Evolutionary conservation across 352 stramenopile genomes (phyloP).

Genomic region (Phytopythium sindhum): DNA sequence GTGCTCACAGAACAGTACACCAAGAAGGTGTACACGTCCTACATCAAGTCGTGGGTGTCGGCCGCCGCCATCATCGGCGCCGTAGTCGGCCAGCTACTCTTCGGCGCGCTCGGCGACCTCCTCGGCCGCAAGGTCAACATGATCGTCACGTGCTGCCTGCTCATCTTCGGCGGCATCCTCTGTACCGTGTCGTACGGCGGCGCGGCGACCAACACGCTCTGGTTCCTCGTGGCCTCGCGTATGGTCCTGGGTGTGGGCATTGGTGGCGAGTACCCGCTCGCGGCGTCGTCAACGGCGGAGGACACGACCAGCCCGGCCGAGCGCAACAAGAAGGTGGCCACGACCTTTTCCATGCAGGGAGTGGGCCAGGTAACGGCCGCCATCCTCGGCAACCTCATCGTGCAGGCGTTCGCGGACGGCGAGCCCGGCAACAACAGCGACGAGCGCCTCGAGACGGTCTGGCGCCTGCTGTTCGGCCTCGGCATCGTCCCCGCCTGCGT

Average conservation of each 20-base stretch:
- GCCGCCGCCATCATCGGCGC: slow-evolving; percentile 48
- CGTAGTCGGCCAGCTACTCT: slow-evolving; percentile 50
- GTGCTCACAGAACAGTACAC: slow-evolving; percentile 56
- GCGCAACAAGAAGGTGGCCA: slow-evolving; percentile 27
- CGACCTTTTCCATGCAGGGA: slow-evolving; percentile 44
- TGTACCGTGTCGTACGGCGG: slow-evolving; percentile 34
- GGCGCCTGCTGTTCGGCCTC: slow-evolving; percentile 60
- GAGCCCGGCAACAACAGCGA: slow-evolving; percentile 33
- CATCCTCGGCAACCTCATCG: slow-evolving; percentile 52
- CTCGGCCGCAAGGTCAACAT: slow-evolving; percentile 60
- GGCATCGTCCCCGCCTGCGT: slow-evolving; percentile 55
- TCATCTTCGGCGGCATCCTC: slow-evolving; percentile 50
- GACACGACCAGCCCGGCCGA: slow-evolving; percentile 22
- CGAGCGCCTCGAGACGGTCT: slow-evolving; percentile 51
- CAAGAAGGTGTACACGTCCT: slow-evolving; percentile 54
- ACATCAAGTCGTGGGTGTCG: slow-evolving; percentile 50
- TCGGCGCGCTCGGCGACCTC: slow-evolving; percentile 48
- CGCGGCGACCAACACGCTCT: slow-evolving; percentile 23
- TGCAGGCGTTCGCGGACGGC: slow-evolving; percentile 38
- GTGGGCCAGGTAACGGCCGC: slow-evolving; percentile 44
- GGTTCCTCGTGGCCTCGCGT: slow-evolving; percentile 36
- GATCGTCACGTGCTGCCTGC: slow-evolving; percentile 46
- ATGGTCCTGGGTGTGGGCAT: slow-evolving; percentile 44
- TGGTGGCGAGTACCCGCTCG: slow-evolving; percentile 37
- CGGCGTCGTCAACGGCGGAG: slow-evolving; percentile 30